Evolutionary conservation across 768 basidiomycete genomes (phyloP), one percentile per base, ranked within the genome.

Genomic region (Heimioporus sp.): DNA sequence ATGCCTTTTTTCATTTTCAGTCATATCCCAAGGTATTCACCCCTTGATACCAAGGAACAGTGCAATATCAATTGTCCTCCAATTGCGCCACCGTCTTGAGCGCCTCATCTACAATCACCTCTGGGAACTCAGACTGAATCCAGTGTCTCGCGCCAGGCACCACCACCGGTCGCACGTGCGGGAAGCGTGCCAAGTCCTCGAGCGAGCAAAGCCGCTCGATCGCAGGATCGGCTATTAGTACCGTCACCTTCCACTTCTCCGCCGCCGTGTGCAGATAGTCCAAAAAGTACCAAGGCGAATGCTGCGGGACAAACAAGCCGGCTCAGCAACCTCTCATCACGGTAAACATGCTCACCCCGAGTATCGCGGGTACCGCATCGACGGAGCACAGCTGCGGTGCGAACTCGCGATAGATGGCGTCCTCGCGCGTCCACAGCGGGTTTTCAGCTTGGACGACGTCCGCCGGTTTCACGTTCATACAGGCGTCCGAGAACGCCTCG

Each of bases 111-210:
- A 65, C 53, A 0, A 68, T 57, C 21, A 49, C 49, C 6, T 68
- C 56, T 0, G 66, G 67, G 19, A 60, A 57, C 32, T 69, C 66
- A 15, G 24, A 52, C 31, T 65, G 67, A 13, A 69, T 62, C 56
- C 60, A 69, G 41, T 67, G 66, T 2, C 54, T 52, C 5, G 57
- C 54, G 0, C 63, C 61, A 0, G 58, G 50, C 2, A 67, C 45
- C 8, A 53, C 16, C 15, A 58, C 42, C 1, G 31, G 17, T 15
- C 45, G 51, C 16, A 62, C 35, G 21, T 52, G 54, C 9, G 60
- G 53, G 38, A 57, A 62, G 6, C 55, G 35, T n/a, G 40, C 39
- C 30, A 67, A 7, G 5, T 62, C 49, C 8, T 64, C 51, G 5
- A 53, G 24, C 1, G 7, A 1, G 19, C 52, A 51, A 8, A 51